Conservation (phyloP, 768 basidiomycete species). For the Antrodiella citrinella region DNA sequence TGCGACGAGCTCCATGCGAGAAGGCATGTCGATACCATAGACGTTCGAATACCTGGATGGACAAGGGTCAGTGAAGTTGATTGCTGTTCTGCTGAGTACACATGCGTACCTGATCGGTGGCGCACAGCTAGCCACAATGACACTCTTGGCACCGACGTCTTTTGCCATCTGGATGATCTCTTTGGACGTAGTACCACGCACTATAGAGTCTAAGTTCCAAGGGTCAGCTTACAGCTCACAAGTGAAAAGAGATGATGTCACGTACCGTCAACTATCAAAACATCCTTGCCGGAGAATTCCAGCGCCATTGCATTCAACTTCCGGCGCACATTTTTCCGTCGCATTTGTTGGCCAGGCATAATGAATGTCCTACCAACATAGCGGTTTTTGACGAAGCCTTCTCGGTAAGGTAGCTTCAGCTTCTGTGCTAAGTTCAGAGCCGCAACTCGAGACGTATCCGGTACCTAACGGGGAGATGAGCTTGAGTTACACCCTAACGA, state of each 20-base stretch:
- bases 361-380: constrained; percentile 99
- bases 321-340: constrained; percentile 87
- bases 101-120: constrained; percentile 76
- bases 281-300: constrained; percentile 88
- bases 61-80: background rate
- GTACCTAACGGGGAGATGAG: constrained; percentile 46
- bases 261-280: constrained; percentile 90
- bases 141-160: constrained; percentile 94
- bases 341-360: constrained; percentile 98
- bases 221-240: background rate
- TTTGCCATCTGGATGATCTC: constrained; percentile 99
- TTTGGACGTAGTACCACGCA: constrained; percentile 95
- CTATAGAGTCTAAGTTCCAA: constrained; percentile 78
- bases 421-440: constrained; percentile 93
- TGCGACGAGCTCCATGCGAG: constrained; percentile 87
- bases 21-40: constrained; percentile 99
- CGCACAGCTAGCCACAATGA: constrained; percentile 94
- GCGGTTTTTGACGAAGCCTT: constrained; percentile 98
- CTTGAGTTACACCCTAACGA: background rate
- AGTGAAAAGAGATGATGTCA: background rate
- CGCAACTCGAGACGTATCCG: constrained; percentile 94
- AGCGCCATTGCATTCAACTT: constrained; percentile 99
- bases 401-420: constrained; percentile 83
- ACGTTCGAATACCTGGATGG: constrained; percentile 64
- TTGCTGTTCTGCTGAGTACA: constrained; percentile 25